These are phyloP conservation scores for Boletus speciosus DNA, from an alignment of 768 basidiomycete species.

Conservation along the genomic window DNA sequence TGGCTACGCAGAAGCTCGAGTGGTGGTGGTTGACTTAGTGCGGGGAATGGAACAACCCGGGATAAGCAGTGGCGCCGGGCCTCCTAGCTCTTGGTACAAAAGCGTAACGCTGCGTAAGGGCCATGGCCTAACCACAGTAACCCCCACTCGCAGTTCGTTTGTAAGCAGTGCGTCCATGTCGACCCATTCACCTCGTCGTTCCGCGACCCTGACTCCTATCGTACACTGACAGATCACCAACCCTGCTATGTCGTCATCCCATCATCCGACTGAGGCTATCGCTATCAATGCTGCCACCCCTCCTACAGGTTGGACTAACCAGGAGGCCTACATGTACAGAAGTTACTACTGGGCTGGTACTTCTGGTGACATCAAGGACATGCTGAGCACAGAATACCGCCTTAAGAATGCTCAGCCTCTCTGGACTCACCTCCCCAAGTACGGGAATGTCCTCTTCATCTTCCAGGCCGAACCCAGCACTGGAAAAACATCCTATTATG, in stretches of 20 bases:
- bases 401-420: background rate
- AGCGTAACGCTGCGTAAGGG: background rate
- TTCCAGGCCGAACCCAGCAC: background rate
- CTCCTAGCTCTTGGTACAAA: background rate
- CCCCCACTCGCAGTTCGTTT: background rate
- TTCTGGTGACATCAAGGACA: background rate
- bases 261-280: background rate
- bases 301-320: constrained; percentile 1
- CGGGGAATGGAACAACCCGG: background rate
- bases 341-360: background rate
- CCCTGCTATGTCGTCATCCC: background rate
- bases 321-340: background rate
- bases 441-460: background rate
- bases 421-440: background rate
- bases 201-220: too few relatives aligned
- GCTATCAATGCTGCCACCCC: background rate
- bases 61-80: background rate
- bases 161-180: background rate
- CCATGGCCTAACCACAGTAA: background rate
- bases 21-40: background rate
- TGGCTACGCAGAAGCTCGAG: background rate
- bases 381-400: background rate
- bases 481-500: background rate
- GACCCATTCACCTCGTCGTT: background rate
- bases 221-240: background rate